Conservation (phyloP, 1,139 yeast genomes). For the Citeromyces siamensis region DNA sequence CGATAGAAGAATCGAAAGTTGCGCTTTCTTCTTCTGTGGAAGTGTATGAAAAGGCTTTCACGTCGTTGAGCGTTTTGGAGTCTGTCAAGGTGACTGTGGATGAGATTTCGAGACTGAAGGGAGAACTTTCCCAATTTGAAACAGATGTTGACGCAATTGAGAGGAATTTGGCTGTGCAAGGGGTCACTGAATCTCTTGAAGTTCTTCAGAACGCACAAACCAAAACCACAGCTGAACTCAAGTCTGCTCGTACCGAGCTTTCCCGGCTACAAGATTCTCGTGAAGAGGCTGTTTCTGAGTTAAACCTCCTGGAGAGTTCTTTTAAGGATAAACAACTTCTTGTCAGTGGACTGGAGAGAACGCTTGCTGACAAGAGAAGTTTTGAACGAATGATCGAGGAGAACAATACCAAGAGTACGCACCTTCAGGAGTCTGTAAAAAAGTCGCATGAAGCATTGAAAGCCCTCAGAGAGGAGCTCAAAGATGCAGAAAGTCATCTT, state of each 20-base stretch:
- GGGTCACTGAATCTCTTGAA: constrained; percentile 22
- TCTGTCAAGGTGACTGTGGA: constrained; percentile 11
- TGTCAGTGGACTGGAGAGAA: constrained; percentile 42
- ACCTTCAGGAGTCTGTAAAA: constrained; percentile 10
- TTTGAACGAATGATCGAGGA: constrained; percentile 21
- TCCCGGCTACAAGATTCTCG: constrained; percentile 34
- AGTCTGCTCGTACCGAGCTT: constrained; percentile 15
- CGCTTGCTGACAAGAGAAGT: constrained; percentile 28
- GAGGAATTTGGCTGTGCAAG: constrained; percentile 20
- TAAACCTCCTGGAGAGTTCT: constrained; percentile 34
- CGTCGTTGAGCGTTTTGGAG: background rate
- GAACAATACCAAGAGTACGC: constrained; percentile 11
- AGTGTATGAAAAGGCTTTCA: background rate
- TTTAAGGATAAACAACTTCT: constrained; percentile 45
- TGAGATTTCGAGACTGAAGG: constrained; percentile 24
- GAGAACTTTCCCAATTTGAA: constrained; percentile 24
- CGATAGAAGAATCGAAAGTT: background rate
- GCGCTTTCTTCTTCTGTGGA: background rate
- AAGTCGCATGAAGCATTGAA: constrained; percentile 7
- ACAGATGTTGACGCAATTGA: constrained; percentile 24
- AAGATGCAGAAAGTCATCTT: constrained; percentile 8
- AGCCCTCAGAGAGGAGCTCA: constrained; percentile 8
- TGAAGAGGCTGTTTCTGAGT: constrained; percentile 33
- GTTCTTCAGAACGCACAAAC: constrained; percentile 43
- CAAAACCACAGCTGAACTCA: constrained; percentile 28